A percentile compares a stretch with the other conserved stretches of the same genome.
phyloP scores from a whole-genome alignment of 148 eudicot genomes.

The Camellia lanceoleosa region DNA sequence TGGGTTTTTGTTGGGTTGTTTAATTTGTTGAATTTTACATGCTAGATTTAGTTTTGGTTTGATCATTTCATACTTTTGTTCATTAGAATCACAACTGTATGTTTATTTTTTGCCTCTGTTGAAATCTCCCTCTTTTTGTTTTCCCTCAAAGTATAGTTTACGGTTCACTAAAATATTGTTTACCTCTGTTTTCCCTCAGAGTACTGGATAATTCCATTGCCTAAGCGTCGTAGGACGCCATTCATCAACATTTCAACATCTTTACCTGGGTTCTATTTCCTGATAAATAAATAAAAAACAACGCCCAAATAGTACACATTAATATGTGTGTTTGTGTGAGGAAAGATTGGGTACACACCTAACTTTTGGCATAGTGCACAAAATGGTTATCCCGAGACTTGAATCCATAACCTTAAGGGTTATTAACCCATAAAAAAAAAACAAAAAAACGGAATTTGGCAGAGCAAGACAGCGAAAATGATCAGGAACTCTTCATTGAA shows the following conservation, averaged over 20 bases:
- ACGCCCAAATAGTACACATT: too few species aligned
- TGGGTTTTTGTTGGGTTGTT: too few species aligned
- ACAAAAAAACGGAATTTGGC: neutral
- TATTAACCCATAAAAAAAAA: too few species aligned
- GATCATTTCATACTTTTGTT: neutral
- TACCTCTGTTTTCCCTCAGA: neutral
- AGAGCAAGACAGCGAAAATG: neutral
- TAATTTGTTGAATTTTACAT: too few species aligned
- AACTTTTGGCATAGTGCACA: too few species aligned
- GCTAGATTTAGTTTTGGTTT: neutral
- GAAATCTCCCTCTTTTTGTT: neutral
- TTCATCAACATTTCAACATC: neutral
- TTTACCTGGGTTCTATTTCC: neutral
- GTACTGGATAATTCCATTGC: neutral
- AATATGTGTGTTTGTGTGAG: too few species aligned
- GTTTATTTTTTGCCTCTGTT: neutral
- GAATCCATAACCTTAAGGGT: too few species aligned
- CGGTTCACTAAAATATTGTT: too few species aligned
- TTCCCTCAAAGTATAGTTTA: too few species aligned
- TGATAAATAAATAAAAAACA: neutral
- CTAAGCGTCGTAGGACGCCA: neutral
- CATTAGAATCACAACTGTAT: neutral
- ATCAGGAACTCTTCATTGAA: constrained; percentile 5
- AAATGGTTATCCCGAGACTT: too few species aligned
- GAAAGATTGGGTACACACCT: too few species aligned